Evolutionary conservation across 257 asterid species (phyloP), one percentile per base, ranked within the genome.

Genomic region (Solanum stenotomum): DNA sequence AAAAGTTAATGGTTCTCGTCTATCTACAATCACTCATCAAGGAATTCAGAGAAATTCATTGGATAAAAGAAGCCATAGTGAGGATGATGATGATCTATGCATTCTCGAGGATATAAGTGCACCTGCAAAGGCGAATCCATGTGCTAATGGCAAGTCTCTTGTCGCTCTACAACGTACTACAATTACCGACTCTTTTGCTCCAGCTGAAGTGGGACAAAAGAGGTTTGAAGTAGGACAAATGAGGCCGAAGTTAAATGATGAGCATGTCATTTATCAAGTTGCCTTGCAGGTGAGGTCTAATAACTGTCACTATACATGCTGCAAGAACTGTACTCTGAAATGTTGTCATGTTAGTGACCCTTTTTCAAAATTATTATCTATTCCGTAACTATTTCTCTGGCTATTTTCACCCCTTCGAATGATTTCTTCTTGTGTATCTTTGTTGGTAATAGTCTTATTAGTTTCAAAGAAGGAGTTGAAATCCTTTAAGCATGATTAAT

Each of bases 61-160:
- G 29, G 38, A 89, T 29, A 90, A 72, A 88, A 92, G 65, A 88
- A 90, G 76, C 81, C 84, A 44, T 74, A 88, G 77, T 72, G 94
- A 91, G 31, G 95, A 92, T 90, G 99, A 94, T 88, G 89, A 88
- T 49, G 98, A 96, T 93, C 85, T 95, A 77, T 93, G 96, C 85
- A 89, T 96, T 86, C 91, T 95, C 65, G 98, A 96, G 92, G 95
- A 94, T 90, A 89, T 92, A 88, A 94, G 97, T 91, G 95, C 91
- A 63, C 96, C 98, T 18, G 93, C 95, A 8, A 89, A 46, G 27
- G 88, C 86, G 33, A 90, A 87, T 85, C 83, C 85, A 72, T 84
- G 90, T 90, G 85, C 87, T 89, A 90, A 88, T 90, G 91, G 90
- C 44, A 94, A 89, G 85, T 70, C 89, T 75, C 87, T 87, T 88